Evolutionary conservation across 371 early-diverging fungal species (phyloP), one percentile per base, ranked within the genome.

Genomic region (Mortierella sp.): DNA sequence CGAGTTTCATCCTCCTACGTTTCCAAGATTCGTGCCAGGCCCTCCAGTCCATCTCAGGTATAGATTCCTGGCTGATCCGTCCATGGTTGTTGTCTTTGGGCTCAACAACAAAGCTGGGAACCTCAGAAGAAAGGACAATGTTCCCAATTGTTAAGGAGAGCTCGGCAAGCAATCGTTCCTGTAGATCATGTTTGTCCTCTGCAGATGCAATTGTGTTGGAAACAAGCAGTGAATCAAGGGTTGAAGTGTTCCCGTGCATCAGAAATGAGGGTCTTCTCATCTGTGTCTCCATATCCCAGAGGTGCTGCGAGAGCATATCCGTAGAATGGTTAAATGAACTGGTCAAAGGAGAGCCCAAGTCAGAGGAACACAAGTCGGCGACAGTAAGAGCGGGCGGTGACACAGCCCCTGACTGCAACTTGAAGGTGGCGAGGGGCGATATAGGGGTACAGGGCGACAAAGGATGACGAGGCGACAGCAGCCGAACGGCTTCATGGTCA

Each of bases 211-310:
- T 28, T 0, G 52, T 43, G n/a, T 49, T 55, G 2, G 67, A 51
- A 18, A 43, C 50, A 34, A 67, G 62, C 28, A 72, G 47, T 7
- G 67, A 46, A 4, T 60, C 67, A 39, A 67, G 56, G 19, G 62
- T 49, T 0, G 73, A 72, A 2, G 61, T 50, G 27, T 59, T 47
- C 19, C 64, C 21, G 52, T 63, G 56, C 54, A 67, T 67, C 31
- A 73, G 50, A 31, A 73, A 73, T 4, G 74, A 73, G 2, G 74
- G 60, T n/a, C 74, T 43, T 39, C 68, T 26, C 74, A 73, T 59
- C 28, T 73, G 74, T 6, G 47, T 64, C 23, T 73, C 74, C 31
- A 68, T 63, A 1, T 63, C 41, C 64, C 23, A 68, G 27, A 73
- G 67, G 19, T 54, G 60, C 26, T 68, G 61, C 14, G 74, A 73